phyloP scores from a whole-genome alignment of 2,329 filamentous ascomycete genomes.

The Aureobasidium sp. region DNA sequence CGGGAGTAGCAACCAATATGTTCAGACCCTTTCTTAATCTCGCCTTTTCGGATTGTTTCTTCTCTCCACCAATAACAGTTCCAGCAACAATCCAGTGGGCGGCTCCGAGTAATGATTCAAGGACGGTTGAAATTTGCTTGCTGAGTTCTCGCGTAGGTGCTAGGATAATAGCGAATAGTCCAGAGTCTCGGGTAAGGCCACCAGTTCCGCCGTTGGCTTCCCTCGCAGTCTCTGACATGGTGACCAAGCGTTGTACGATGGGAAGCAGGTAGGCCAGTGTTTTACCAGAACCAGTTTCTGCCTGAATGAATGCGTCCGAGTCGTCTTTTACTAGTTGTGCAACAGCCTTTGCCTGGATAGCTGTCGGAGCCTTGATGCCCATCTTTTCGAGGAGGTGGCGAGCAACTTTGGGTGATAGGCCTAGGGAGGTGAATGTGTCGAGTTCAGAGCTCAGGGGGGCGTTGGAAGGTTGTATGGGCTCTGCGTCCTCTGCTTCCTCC shows the following conservation, averaged over 20 bases:
- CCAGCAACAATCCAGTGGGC: slow-evolving; percentile 92
- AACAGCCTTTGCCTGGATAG: slow-evolving; percentile 87
- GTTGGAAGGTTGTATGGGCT: slow-evolving; percentile 69
- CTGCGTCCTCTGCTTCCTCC: slow-evolving; percentile 35
- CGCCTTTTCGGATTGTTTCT: slow-evolving; percentile 82
- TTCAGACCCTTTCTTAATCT: slow-evolving; percentile 88
- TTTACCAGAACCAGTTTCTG: slow-evolving; percentile 95
- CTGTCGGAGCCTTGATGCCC: slow-evolving; percentile 80
- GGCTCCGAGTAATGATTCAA: slow-evolving; percentile 79
- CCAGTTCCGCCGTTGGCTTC: slow-evolving; percentile 32
- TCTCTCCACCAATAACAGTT: slow-evolving; percentile 66
- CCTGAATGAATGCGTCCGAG: slow-evolving; percentile 89
- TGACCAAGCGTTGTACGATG: slow-evolving; percentile 79
- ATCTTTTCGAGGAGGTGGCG: slow-evolving; percentile 79
- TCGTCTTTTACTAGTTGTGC: slow-evolving; percentile 71
- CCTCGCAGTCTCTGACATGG: slow-evolving; percentile 52
- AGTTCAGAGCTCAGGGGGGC: slow-evolving; percentile 78
- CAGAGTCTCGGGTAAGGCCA: slow-evolving; percentile 70
- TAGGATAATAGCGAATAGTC: slow-evolving; percentile 87
- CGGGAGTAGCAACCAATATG: slow-evolving; percentile 90
- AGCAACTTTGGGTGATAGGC: slow-evolving; percentile 71
- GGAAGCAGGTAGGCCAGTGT: slow-evolving; percentile 92
- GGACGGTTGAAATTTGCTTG: slow-evolving; percentile 81
- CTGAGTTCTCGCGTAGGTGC: slow-evolving; percentile 90
- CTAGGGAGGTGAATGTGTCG: slow-evolving; percentile 78